These are phyloP conservation scores for Aspergillus fumigatiaffinis DNA, from an alignment of 2,329 filamentous ascomycete genomes.

Conservation along the genomic window DNA sequence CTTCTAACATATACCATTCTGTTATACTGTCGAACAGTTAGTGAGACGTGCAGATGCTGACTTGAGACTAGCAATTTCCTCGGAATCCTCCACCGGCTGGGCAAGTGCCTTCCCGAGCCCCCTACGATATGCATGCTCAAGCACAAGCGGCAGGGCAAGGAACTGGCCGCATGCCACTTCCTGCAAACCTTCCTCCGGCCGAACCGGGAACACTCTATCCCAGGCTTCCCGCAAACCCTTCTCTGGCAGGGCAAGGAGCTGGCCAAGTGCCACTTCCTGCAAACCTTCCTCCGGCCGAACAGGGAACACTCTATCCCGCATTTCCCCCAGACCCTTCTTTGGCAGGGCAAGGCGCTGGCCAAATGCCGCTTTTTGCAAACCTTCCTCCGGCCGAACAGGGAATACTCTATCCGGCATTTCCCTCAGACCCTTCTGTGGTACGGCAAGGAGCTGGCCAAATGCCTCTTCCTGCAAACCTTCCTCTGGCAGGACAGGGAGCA, in stretches of 20 bases:
- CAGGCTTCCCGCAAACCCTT: no score
- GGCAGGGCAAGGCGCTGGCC: neutral
- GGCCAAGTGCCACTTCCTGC: no score
- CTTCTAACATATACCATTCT: neutral
- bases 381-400: no score
- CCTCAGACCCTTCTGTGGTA: neutral
- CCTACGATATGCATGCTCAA: neutral
- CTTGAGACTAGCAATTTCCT: neutral
- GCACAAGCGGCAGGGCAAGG: neutral
- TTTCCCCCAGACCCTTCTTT: neutral
- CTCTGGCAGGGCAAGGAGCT: neutral
- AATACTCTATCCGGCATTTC: no score
- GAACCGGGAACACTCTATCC: no score
- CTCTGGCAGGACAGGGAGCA: neutral
- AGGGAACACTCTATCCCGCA: no score
- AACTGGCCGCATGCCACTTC: neutral
- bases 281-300: neutral
- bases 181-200: neutral
- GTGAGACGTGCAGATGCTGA: neutral
- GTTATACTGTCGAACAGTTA: neutral
- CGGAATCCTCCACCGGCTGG: neutral
- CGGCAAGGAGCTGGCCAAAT: no score
- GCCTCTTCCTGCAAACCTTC: no score
- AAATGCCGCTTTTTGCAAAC: no score
- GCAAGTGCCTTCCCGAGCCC: neutral